Conservation (phyloP, 2,329 filamentous ascomycete species). For the Fusarium citri region DNA sequence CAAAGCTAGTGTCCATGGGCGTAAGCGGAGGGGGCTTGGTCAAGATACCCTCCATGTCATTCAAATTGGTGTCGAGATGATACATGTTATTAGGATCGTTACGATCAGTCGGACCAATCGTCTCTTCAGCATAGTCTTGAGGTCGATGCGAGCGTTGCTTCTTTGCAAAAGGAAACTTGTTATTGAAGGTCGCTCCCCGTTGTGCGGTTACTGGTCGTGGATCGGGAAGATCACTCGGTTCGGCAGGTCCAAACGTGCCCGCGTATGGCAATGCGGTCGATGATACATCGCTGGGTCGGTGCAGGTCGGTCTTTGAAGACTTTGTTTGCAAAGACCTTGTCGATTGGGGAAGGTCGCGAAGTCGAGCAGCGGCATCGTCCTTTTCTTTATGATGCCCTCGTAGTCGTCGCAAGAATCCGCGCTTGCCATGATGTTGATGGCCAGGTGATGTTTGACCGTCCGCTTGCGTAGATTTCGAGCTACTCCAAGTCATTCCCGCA, state of each 20-base stretch:
- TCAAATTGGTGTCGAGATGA: conserved; percentile 86
- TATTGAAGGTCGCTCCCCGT: conserved; percentile 68
- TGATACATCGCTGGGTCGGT: conserved; percentile 53
- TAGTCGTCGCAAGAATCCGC: conserved; percentile 63
- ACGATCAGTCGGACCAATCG: conserved; percentile 70
- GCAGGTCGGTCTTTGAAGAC: conserved; percentile 61
- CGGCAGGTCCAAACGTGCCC: conserved; percentile 46
- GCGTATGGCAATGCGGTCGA: conserved; percentile 53
- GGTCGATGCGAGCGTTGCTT: conserved; percentile 61
- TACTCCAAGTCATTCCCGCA: conserved; percentile 57
- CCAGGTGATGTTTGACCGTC: conserved; percentile 71
- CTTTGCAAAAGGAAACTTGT: conserved; percentile 72
- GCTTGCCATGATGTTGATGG: conserved; percentile 62
- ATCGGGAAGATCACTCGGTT: conserved; percentile 48
- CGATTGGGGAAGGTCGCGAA: conserved; percentile 64
- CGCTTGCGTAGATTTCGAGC: conserved; percentile 58
- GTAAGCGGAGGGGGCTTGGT: conserved; percentile 76
- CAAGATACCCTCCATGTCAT: conserved; percentile 92
- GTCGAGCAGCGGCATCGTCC: conserved; percentile 50
- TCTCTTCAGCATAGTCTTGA: conserved; percentile 67
- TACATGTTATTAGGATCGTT: conserved; percentile 72
- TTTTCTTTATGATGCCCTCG: conserved; percentile 68
- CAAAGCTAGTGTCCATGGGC: conserved; percentile 71
- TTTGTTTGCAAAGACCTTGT: conserved; percentile 65
- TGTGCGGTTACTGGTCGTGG: conserved; percentile 37